phyloP scores from a whole-genome alignment of 2,329 filamentous ascomycete species.

The Aspergillus brunneoviolaceus region DNA sequence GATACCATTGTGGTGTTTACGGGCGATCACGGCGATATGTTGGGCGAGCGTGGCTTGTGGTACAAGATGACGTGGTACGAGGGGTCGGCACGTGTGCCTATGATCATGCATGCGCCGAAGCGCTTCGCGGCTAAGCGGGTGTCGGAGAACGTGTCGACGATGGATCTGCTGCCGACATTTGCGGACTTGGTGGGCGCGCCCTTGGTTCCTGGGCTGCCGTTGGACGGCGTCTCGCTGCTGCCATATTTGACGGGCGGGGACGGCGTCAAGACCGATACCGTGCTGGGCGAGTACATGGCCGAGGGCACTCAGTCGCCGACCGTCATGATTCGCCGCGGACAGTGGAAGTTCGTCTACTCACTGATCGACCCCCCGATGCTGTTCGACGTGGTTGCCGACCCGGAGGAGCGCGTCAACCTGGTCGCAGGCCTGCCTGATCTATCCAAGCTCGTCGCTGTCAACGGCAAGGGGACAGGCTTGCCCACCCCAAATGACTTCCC shows the following conservation, averaged over 20 bases:
- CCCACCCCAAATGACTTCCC: conserved; percentile 37
- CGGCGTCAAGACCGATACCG: conserved; percentile 68
- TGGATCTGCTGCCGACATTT: conserved; percentile 86
- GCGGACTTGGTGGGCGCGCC: conserved; percentile 76
- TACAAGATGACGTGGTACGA: conserved; percentile 98
- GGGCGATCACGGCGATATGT: conserved; percentile 93
- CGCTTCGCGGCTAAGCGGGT: conserved; percentile 75
- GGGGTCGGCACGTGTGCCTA: conserved; percentile 82
- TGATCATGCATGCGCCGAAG: conserved; percentile 78
- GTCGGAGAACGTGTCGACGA: conserved; percentile 79
- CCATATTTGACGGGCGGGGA: conserved; percentile 67
- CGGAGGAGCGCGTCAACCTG: conserved; percentile 74
- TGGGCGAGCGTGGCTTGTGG: conserved; percentile 88
- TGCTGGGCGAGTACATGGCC: conserved; percentile 93
- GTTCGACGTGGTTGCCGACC: conserved; percentile 75
- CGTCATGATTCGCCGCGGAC: conserved; percentile 88
- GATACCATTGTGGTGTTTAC: conserved; percentile 91
- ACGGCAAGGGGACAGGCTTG: conserved; percentile 25
- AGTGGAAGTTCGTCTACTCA: conserved; percentile 89
- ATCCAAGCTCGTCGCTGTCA: conserved; percentile 45
- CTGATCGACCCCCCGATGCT: conserved; percentile 81
- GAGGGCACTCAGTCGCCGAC: conserved; percentile 86
- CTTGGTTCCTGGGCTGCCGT: conserved; percentile 68
- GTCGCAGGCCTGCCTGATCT: conserved; percentile 32
- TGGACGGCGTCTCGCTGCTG: conserved; percentile 79